Base-by-base conservation (phyloP, 78 protist genomes). In the Dictyostelium purpureum region DNA sequence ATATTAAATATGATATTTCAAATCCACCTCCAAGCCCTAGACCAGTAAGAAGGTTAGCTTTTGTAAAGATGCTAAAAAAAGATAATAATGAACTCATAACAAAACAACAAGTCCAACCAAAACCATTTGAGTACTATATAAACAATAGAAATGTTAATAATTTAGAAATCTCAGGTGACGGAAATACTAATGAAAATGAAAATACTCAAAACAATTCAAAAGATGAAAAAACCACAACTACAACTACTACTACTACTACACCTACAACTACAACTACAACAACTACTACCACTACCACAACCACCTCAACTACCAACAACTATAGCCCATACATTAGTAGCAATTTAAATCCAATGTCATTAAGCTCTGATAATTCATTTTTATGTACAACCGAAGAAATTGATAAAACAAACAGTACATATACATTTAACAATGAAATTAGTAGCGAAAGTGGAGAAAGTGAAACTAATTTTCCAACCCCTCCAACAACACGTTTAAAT, bases 11-110 rank as follows among this genome's bases (percentile, higher is more conserved):
- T 65, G 88, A 79, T 63, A 11, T 61, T 31, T 18, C 26, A 18
- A 79, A 79, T 49, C 88, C 88, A 65, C 88, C 88, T 24, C 88
- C 88, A 24, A 24, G 47, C 3, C 88, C 88, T 14, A 79, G 77
- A 65, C 88, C 88, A 28, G 28, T 79, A 3, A 59, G 88, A 79
- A 79, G 88, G 35, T 31, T 79, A 10, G 42, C 65, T 2, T 79
- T 63, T 65, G 51, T 79, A 24, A 65, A 5, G 2, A 71, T 65
- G 65, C 33, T 79, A 7, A n/a, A 61, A 7, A 61, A 54, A 65
- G 88, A 79, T 45, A 77, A 66, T 59, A 54, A 47, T n/a, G 85
- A 77, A 37, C 14, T 61, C 24, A 11, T n/a, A 61, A 61, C 14
- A 61, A 61, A 61, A 35, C 69, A 11, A 21, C 35, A n/a, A 61